Conservation (phyloP, 1,284 basidiomycete genomes). For the Naganishia sp. region DNA sequence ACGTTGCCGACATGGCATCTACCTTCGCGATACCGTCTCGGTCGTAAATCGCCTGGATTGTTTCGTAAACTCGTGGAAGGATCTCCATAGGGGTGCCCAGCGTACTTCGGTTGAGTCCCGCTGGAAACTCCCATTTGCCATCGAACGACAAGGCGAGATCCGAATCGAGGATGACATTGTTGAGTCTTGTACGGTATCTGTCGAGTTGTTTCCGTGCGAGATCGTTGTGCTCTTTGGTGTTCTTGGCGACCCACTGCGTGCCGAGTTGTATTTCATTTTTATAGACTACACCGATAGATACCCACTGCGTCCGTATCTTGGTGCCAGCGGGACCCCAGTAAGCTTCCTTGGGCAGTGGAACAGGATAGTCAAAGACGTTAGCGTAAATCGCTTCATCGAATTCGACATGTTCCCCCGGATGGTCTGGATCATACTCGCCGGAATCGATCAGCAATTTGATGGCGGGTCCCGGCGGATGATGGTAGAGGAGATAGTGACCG, state of each 20-base stretch:
- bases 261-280: conserved; percentile 16
- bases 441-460: conserved; percentile 24
- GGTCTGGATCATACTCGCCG: conserved; percentile 15
- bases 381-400: conserved; percentile 27
- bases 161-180: conserved; percentile 9
- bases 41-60: conserved; percentile 5
- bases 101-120: not conserved
- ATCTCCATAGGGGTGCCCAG: conserved; percentile 13
- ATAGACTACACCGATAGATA: conserved; percentile 21
- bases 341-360: conserved; percentile 18
- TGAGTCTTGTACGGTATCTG: conserved; percentile 12
- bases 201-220: conserved; percentile 14
- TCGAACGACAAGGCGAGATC: conserved; percentile 23
- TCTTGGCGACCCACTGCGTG: conserved; percentile 26
- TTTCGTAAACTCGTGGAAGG: not conserved
- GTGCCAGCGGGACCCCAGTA: conserved; percentile 15
- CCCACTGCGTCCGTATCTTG: conserved; percentile 7
- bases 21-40: conserved; percentile 5
- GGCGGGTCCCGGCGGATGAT: conserved; percentile 17
- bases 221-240: conserved; percentile 17
- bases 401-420: not conserved
- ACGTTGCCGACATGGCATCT: conserved; percentile 8
- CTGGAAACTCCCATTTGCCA: conserved; percentile 17
- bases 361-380: conserved; percentile 25
- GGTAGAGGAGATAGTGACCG: conserved; percentile 22